Base-by-base conservation (phyloP, 163 green algal species). In the Trebouxiophyceae sp. region DNA sequence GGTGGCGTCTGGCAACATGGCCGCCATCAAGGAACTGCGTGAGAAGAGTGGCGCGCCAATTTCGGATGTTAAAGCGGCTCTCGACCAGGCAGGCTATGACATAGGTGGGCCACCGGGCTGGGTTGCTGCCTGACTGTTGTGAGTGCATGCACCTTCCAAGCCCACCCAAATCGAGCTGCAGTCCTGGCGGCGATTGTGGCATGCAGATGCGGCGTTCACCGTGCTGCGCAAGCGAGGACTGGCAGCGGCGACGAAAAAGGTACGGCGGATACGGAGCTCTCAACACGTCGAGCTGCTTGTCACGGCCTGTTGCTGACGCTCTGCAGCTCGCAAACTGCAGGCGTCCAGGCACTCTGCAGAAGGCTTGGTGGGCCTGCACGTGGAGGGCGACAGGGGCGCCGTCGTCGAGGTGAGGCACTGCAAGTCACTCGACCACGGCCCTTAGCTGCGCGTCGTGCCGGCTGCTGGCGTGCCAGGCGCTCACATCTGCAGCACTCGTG, bases 11-110 rank as follows among this genome's bases (percentile, higher is more conserved):
- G n/a, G 19, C 39, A 32, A 71, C 30, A 33, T 78, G 56, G 57
- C 12, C 1, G 62, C 84, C 26, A 88, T 95, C 56, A 93, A 93
- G 63, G 65, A 83, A 31, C 73, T 95, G 44, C 73, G 88, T 0
- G 88, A 92, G 44, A 74, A 67, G 19, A 91, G 72, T 33, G 85
- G 85, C 12, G 87, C 87, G 1, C 86, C 86, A 8, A 95, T 95
- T 12, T 69, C 70, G 34, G 86, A 93, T 32, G 86, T 91, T 0
- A 93, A 92, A 71, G 74, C 75, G n/a, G 84, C 86, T 3, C 73
- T 95, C 34, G 71, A 76, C 5, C 70, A 90, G 69, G 71, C 74
- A 23, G 54, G 67, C 31, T 91, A 87, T 74, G 76, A 93, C 58
- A 16, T 85, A 32, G 74, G 76, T 72, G 54, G 55, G 30, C 60